Evolutionary conservation across 2,329 filamentous ascomycete genomes (phyloP).

Genomic region (Botrytis elliptica): DNA sequence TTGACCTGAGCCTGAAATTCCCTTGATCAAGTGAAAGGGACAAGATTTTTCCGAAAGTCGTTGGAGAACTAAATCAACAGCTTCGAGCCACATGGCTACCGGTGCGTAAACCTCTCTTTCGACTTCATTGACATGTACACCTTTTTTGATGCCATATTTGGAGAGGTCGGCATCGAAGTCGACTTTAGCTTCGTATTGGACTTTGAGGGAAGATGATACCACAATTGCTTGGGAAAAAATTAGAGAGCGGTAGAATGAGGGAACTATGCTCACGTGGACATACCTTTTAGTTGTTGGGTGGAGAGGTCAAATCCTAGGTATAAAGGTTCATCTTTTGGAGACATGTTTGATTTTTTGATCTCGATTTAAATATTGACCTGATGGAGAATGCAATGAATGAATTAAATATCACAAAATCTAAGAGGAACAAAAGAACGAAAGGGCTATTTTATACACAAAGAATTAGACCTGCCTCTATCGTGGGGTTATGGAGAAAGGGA

Average conservation of each 20-base stretch:
- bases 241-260: constrained; percentile 23
- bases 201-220: constrained; percentile 77
- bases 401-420: not conserved
- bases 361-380: not conserved
- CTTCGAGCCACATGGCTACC: constrained; percentile 91
- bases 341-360: constrained; percentile 38
- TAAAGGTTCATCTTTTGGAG: constrained; percentile 53
- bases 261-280: constrained; percentile 26
- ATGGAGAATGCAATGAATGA: not conserved
- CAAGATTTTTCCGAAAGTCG: constrained; percentile 68
- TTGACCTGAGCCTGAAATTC: constrained; percentile 89
- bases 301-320: constrained; percentile 95
- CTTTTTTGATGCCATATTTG: constrained; percentile 81
- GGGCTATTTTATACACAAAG: not conserved
- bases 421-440: constrained; percentile 5
- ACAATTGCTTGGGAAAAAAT: constrained; percentile 62
- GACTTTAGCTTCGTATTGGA: constrained; percentile 82
- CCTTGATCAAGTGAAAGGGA: constrained; percentile 72
- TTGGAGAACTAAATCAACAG: constrained; percentile 78
- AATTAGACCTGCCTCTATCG: constrained; percentile 7
- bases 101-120: constrained; percentile 92
- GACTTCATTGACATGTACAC: constrained; percentile 76
- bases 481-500: constrained; percentile 20
- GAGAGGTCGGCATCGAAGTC: constrained; percentile 87
- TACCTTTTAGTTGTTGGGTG: constrained; percentile 93